Conservation (phyloP, 768 basidiomycete species). For the Kwoniella mangroviensis region DNA sequence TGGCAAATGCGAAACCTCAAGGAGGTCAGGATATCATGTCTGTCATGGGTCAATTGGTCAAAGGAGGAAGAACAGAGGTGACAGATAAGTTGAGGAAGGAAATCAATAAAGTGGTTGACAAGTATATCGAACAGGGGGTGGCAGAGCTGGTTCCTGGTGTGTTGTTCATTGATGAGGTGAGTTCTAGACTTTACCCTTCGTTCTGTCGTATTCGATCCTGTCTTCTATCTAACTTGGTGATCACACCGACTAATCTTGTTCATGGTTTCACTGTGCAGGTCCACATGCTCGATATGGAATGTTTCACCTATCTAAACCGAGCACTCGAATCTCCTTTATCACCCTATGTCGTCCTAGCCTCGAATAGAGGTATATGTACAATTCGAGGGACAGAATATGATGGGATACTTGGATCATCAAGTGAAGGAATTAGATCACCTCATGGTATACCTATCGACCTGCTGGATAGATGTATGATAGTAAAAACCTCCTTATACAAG, state of each 20-base stretch:
- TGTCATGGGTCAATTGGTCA: constrained; percentile 88
- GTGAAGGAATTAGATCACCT: constrained; percentile 76
- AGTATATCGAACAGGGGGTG: constrained; percentile 96
- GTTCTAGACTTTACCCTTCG: constrained; percentile 36
- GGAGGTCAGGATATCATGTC: constrained; percentile 98
- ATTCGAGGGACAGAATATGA: constrained; percentile 81
- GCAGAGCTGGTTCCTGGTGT: constrained; percentile 98
- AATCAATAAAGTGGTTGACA: constrained; percentile 96
- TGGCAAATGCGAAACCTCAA: constrained; percentile 88
- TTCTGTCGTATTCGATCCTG: background rate
- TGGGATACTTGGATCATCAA: constrained; percentile 39
- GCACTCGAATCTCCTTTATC: constrained; percentile 95
- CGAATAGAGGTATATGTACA: constrained; percentile 88
- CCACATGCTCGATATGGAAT: constrained; percentile 99
- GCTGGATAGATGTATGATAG: constrained; percentile 93
- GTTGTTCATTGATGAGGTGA: constrained; percentile 96
- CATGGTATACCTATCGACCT: constrained; percentile 94
- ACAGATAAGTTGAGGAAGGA: constrained; percentile 94
- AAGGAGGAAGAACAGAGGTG: constrained; percentile 90
- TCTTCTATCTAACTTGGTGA: no score
- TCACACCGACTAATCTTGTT: no score
- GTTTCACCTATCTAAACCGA: constrained; percentile 97
- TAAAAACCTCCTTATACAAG: constrained; percentile 83
- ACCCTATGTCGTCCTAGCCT: constrained; percentile 94
- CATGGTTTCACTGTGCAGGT: constrained; percentile 61